Percentiles rank a stretch among this genome's conserved stretches.
phyloP scores from a whole-genome alignment of 148 eudicot genomes.

The Rhododendron griersonianum region DNA sequence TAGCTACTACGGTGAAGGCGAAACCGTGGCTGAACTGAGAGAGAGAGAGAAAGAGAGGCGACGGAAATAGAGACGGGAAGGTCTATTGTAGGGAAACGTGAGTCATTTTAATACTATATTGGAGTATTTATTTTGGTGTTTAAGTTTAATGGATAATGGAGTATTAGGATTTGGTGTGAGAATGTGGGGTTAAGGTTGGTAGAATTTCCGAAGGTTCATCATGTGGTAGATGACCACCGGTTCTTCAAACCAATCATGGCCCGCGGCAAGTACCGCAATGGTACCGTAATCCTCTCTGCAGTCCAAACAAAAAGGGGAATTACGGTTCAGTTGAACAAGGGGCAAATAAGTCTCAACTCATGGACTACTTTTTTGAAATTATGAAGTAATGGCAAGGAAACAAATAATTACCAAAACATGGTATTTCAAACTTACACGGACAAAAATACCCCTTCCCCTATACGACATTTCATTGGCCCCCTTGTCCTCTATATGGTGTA shows the following conservation, averaged over 20 bases:
- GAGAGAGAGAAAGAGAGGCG: background rate
- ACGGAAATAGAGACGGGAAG: background rate
- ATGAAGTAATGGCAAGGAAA: no score
- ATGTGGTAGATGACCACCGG: background rate
- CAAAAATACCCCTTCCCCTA: no score
- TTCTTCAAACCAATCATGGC: background rate
- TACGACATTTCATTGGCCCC: no score
- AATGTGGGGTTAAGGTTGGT: background rate
- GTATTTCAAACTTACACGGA: no score
- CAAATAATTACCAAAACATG: no score
- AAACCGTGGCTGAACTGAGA: background rate
- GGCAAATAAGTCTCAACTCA: no score
- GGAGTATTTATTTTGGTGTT: no score
- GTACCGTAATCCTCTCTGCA: background rate
- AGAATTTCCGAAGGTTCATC: background rate
- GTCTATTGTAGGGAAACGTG: background rate
- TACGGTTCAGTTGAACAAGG: no score
- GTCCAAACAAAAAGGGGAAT: no score
- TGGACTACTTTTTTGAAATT: no score
- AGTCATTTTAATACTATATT: background rate
- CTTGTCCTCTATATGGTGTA: no score
- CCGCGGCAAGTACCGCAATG: background rate
- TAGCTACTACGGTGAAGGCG: background rate
- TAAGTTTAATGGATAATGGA: background rate
- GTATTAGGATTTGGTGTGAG: background rate